Conservation (phyloP, 106 monocot genomes). For the Allium sativum region DNA sequence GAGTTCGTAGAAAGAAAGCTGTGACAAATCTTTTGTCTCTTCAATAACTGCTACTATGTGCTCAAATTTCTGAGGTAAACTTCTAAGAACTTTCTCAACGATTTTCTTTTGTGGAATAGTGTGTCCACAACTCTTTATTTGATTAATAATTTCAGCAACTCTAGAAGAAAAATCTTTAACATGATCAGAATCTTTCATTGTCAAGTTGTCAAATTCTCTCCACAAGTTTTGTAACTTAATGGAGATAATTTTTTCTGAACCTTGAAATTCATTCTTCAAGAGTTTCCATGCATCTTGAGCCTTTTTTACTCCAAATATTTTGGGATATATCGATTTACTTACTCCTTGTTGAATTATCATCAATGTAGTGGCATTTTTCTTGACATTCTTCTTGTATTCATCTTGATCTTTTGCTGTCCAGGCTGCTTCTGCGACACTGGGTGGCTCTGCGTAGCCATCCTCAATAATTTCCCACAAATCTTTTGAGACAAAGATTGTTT, state of each 20-base stretch:
- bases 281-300: too few species aligned
- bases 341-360: too few species aligned
- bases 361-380: too few species aligned
- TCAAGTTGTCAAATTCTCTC: constrained; percentile 2
- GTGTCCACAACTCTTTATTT: not conserved
- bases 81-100: not conserved
- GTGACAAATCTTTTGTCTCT: not conserved
- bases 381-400: too few species aligned
- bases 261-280: not conserved
- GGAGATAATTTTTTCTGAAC: not conserved
- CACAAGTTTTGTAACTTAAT: constrained; percentile 2
- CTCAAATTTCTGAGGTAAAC: not conserved
- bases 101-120: not conserved
- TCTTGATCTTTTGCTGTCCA: too few species aligned
- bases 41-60: not conserved
- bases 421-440: too few species aligned
- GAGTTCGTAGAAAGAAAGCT: not conserved
- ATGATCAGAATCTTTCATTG: not conserved
- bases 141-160: not conserved
- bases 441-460: too few species aligned
- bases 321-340: too few species aligned
- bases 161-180: not conserved
- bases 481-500: too few species aligned
- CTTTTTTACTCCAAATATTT: too few species aligned
- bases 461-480: too few species aligned